Evolutionary conservation across 495 filamentous ascomycete species (phyloP).

Genomic region (Filosporella fistucella): DNA sequence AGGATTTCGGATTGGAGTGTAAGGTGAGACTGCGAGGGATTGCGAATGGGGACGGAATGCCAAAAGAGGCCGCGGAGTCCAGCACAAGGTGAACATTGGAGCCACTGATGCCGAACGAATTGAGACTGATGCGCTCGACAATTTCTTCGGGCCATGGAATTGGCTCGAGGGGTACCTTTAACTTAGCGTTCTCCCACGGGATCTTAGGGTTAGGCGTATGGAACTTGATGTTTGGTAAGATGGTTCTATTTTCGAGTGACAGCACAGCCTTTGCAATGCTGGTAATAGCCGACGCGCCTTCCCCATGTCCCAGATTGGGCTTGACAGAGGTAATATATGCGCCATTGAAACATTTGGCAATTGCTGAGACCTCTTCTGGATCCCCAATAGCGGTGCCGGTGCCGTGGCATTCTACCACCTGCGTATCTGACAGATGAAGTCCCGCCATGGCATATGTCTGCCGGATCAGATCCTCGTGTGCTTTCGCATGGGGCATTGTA

Average conservation of each 20-base stretch:
- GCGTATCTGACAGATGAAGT: not conserved
- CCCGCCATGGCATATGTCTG: not conserved
- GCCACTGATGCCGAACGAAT: not conserved
- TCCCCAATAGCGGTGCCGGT: slow-evolving; percentile 48
- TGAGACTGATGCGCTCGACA: not conserved
- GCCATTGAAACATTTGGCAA: slow-evolving; percentile 31
- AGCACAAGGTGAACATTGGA: not conserved
- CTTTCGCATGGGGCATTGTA: not conserved
- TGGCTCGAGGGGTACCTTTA: not conserved
- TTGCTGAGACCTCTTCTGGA: slow-evolving; percentile 53
- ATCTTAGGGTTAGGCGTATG: not conserved
- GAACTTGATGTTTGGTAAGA: not conserved
- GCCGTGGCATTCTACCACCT: slow-evolving; percentile 7
- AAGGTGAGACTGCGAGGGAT: not conserved
- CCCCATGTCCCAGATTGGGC: not conserved
- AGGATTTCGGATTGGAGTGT: too few species aligned
- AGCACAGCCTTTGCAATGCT: not conserved
- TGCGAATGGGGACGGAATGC: not conserved
- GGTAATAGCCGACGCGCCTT: not conserved
- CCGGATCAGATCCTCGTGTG: not conserved
- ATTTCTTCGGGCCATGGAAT: not conserved
- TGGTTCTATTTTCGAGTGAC: not conserved
- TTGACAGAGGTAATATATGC: not conserved
- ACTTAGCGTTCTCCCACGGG: not conserved
- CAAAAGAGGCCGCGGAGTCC: not conserved